Evolutionary conservation across 2,329 filamentous ascomycete genomes (phyloP).

Genomic region (Ilyonectria robusta): DNA sequence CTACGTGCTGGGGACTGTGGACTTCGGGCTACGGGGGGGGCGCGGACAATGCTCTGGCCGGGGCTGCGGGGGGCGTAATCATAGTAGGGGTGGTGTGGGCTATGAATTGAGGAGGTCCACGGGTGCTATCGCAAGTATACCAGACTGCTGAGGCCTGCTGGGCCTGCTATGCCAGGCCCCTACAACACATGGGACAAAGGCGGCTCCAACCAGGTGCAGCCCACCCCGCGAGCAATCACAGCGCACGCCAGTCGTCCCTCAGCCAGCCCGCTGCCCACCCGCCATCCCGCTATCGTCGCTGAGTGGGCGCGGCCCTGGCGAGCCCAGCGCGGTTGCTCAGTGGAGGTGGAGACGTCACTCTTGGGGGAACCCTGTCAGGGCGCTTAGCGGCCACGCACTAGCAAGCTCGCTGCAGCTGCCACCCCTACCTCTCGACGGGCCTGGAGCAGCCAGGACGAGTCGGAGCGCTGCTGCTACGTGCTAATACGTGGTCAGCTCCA

Average conservation of each 20-base stretch:
- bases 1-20: constrained; percentile 13
- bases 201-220: constrained; percentile 18
- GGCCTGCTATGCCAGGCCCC: no score
- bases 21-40: constrained; percentile 14
- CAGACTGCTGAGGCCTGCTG: not conserved
- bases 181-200: constrained; percentile 3
- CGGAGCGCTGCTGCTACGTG: not conserved
- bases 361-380: constrained; percentile 43
- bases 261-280: constrained; percentile 41
- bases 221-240: constrained; percentile 41
- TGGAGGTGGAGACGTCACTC: constrained; percentile 46
- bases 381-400: constrained; percentile 41
- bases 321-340: constrained; percentile 46
- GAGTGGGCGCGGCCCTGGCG: constrained; percentile 43
- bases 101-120: no score
- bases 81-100: not conserved
- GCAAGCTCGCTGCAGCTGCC: constrained; percentile 21
- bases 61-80: not conserved
- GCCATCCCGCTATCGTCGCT: constrained; percentile 37
- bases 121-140: not conserved
- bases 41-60: not conserved
- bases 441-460: not conserved
- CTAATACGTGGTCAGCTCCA: not conserved
- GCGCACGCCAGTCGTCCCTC: constrained; percentile 39
- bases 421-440: constrained; percentile 12